Percentiles rank a stretch among this genome's conserved stretches.
These are phyloP conservation scores for Pseudogymnoascus pannorum DNA, from an alignment of 2,329 filamentous ascomycete species.

Conservation along the genomic window DNA sequence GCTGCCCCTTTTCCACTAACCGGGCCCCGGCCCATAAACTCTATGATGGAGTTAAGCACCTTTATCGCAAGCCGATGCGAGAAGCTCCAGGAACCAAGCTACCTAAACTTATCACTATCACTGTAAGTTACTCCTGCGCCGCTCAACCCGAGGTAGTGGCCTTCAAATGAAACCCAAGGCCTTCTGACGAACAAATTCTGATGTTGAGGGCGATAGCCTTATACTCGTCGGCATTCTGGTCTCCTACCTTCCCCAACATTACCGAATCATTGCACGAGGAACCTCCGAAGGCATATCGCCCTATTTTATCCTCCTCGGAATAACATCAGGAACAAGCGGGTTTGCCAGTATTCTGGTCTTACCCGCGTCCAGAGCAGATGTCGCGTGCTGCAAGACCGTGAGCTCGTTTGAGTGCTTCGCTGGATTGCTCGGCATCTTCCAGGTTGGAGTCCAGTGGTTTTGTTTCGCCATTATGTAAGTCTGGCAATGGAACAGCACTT, in stretches of 20 bases:
- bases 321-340: slow-evolving; percentile 77
- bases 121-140: slow-evolving; percentile 35
- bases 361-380: slow-evolving; percentile 73
- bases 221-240: slow-evolving; percentile 83
- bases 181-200: background rate
- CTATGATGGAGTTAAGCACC: slow-evolving; percentile 19
- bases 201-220: slow-evolving; percentile 33
- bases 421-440: slow-evolving; percentile 78
- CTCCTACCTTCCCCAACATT: slow-evolving; percentile 91
- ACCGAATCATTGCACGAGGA: slow-evolving; percentile 76
- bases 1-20: too few relatives aligned
- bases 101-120: slow-evolving; percentile 45
- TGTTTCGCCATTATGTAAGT: slow-evolving; percentile 88
- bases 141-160: background rate
- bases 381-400: slow-evolving; percentile 78
- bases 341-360: slow-evolving; percentile 90
- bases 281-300: slow-evolving; percentile 93
- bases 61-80: slow-evolving; percentile 36
- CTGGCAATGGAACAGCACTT: background rate
- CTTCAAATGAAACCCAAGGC: background rate
- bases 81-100: slow-evolving; percentile 42
- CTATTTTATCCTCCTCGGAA: slow-evolving; percentile 90
- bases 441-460: slow-evolving; percentile 85
- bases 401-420: slow-evolving; percentile 76
- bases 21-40: background rate